These are phyloP conservation scores for Candida fluviatilis DNA, from an alignment of 805 yeast genomes.

Conservation along the genomic window DNA sequence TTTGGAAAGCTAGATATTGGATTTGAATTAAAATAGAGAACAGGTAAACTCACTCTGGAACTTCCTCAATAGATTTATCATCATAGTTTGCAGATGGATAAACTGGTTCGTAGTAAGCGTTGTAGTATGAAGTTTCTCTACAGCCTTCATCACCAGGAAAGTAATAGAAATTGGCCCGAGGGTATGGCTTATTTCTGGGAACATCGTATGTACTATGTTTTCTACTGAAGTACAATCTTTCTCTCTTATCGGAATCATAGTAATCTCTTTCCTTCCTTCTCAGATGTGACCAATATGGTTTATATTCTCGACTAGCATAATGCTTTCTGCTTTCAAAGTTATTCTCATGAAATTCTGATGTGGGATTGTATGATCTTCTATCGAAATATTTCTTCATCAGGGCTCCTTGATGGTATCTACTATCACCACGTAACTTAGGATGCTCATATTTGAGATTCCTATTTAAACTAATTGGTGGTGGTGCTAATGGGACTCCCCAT, in stretches of 20 bases:
- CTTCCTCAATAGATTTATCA: background rate
- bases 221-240: background rate
- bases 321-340: too few species aligned
- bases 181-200: background rate
- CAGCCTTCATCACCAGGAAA: background rate
- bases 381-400: background rate
- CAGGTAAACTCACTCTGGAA: background rate
- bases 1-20: too few species aligned
- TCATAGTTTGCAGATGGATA: background rate
- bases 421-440: background rate
- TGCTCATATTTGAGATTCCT: background rate
- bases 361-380: too few species aligned
- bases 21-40: too few species aligned
- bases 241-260: background rate
- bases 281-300: background rate
- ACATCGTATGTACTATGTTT: background rate
- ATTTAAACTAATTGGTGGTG: conserved; percentile 69
- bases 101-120: background rate
- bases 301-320: background rate
- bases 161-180: background rate
- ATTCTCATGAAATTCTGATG: too few species aligned
- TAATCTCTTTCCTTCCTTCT: background rate
- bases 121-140: background rate
- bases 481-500: conserved; percentile 53
- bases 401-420: background rate